Conservation (phyloP, 768 basidiomycete genomes). For the Tephrocybe sp. region DNA sequence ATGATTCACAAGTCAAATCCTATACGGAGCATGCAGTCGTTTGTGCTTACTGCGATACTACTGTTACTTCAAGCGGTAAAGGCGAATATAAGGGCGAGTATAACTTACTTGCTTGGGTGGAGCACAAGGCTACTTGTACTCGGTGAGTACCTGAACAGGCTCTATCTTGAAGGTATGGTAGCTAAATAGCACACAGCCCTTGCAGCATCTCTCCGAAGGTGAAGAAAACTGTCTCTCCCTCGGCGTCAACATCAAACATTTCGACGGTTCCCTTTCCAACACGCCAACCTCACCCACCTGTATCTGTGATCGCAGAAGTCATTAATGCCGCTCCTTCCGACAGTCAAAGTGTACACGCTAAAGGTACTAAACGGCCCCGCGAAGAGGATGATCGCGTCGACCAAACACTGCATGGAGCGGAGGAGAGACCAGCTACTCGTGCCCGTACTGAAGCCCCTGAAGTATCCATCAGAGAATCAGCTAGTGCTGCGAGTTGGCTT, state of each 20-base stretch:
- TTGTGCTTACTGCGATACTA: conserved; percentile 49
- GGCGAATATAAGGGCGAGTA: conserved; percentile 62
- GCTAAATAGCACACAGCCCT: not conserved
- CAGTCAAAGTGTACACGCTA: conserved; percentile 17
- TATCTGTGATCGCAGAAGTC: conserved; percentile 28
- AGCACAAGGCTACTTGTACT: conserved; percentile 54
- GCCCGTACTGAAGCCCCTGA: conserved; percentile 46
- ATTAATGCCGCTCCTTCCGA: conserved; percentile 31
- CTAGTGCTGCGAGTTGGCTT: conserved; percentile 56
- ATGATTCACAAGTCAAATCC: conserved; percentile 57
- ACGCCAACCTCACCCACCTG: conserved; percentile 25
- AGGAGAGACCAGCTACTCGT: conserved; percentile 48
- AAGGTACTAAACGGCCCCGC: conserved; percentile 46
- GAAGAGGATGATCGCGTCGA: conserved; percentile 36
- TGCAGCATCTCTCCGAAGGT: conserved; percentile 3
- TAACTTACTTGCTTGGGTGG: conserved; percentile 57
- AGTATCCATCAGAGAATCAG: conserved; percentile 40
- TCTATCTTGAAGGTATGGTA: not conserved
- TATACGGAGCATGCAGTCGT: conserved; percentile 44
- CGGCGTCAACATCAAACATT: conserved; percentile 3
- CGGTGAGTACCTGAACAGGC: conserved; percentile 8
- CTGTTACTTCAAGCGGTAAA: conserved; percentile 42
- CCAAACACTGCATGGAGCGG: conserved; percentile 23
- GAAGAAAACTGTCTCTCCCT: conserved; percentile 5
- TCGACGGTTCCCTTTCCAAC: conserved; percentile 16